Percentiles rank a stretch among this genome's conserved stretches.
phyloP scores from a whole-genome alignment of 1,139 yeast genomes.

The Zygotorulaspora mrakii region DNA sequence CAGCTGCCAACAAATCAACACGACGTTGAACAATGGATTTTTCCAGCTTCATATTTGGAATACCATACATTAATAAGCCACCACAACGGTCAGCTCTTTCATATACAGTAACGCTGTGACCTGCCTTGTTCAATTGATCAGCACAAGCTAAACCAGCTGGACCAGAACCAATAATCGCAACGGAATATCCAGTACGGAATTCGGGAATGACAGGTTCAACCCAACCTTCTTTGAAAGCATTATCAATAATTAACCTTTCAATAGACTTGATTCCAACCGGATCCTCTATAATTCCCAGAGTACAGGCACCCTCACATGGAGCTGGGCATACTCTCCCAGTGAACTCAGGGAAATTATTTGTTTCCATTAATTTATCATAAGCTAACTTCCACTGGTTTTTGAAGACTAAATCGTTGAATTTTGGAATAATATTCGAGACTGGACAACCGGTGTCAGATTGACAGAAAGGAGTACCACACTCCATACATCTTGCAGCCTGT shows the following conservation, averaged over 20 bases:
- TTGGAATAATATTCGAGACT: conserved; percentile 92
- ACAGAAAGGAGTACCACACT: conserved; percentile 99
- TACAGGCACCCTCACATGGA: conserved; percentile 98
- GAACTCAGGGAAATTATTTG: conserved; percentile 97
- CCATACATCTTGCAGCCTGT: conserved; percentile 99
- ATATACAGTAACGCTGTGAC: conserved; percentile 84
- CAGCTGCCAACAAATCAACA: conserved; percentile 83
- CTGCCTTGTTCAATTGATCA: conserved; percentile 94
- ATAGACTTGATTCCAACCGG: conserved; percentile 96
- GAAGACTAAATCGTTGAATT: conserved; percentile 96
- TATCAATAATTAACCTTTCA: conserved; percentile 94
- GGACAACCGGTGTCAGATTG: conserved; percentile 98
- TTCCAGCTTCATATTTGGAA: conserved; percentile 98
- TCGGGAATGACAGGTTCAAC: conserved; percentile 79
- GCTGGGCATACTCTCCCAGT: conserved; percentile 99
- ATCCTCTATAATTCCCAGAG: conserved; percentile 86
- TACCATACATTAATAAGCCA: conserved; percentile 97
- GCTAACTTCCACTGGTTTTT: conserved; percentile 96
- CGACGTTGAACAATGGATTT: conserved; percentile 90
- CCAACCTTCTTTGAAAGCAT: conserved; percentile 97
- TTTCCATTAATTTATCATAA: conserved; percentile 84
- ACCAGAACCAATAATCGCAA: conserved; percentile 93
- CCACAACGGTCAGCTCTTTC: conserved; percentile 96
- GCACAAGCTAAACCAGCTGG: conserved; percentile 97
- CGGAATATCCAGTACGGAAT: conserved; percentile 73